Conservation (phyloP, 306 rosid species). For the Begonia masoniana region DNA sequence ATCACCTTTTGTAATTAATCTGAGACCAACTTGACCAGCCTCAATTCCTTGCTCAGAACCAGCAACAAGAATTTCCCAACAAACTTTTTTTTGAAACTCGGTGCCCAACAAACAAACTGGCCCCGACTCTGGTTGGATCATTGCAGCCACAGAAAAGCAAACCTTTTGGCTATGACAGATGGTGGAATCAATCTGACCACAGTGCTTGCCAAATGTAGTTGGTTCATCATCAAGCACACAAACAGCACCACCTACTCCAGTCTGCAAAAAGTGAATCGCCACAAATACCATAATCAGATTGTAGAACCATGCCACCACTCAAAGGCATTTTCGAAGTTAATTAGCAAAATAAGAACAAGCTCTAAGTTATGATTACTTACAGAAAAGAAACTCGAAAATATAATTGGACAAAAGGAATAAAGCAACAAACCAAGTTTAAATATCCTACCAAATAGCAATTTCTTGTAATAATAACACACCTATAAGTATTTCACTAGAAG, state of each 20-base stretch:
- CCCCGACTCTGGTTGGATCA: constrained; percentile 97
- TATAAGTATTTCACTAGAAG: too few relatives aligned
- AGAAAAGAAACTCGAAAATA: too few relatives aligned
- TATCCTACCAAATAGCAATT: too few relatives aligned
- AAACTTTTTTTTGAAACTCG: constrained; percentile 73
- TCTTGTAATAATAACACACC: too few relatives aligned
- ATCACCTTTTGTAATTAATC: constrained; percentile 94
- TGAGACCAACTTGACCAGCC: constrained; percentile 98
- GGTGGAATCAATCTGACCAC: constrained; percentile 69
- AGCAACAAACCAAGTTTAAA: too few relatives aligned
- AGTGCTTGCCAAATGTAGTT: constrained; percentile 76
- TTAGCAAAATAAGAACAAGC: constrained; percentile 1
- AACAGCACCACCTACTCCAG: constrained; percentile 73
- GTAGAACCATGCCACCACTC: neutral
- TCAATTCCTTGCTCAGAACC: constrained; percentile 99
- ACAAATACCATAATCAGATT: constrained; percentile 1
- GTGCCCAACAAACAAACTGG: constrained; percentile 96
- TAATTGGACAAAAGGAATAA: too few relatives aligned
- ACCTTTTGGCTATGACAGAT: constrained; percentile 76
- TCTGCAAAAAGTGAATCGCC: constrained; percentile 35
- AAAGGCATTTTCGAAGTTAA: neutral
- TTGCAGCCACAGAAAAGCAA: constrained; percentile 69
- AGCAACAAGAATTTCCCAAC: constrained; percentile 98
- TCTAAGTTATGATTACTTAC: neutral
- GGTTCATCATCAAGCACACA: constrained; percentile 98